Evolutionary conservation across 768 basidiomycete species (phyloP).

Genomic region (Amanita rimosa): DNA sequence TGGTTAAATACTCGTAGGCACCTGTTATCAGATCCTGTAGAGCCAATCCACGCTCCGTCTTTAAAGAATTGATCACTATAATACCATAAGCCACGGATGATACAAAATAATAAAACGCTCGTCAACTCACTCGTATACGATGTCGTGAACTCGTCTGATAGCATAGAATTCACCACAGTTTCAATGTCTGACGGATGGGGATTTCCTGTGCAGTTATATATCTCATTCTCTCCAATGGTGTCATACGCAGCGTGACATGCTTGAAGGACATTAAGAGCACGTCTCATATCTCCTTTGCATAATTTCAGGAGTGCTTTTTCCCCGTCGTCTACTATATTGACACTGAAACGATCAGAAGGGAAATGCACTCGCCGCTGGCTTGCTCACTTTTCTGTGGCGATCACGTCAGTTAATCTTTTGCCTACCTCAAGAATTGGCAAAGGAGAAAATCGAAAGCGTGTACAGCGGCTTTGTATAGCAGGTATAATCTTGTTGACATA

Average conservation of each 20-base stretch:
- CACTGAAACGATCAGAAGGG: constrained; percentile 33
- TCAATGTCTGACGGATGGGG: constrained; percentile 95
- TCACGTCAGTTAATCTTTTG: constrained; percentile 65
- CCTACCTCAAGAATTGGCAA: constrained; percentile 79
- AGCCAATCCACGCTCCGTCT: constrained; percentile 87
- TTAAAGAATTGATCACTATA: constrained; percentile 76
- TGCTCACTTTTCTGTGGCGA: constrained; percentile 74
- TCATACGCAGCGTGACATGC: constrained; percentile 98
- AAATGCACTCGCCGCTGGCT: background rate
- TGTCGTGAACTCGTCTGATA: constrained; percentile 90
- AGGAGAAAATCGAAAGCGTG: constrained; percentile 93
- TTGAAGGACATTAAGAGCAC: constrained; percentile 92
- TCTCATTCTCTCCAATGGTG: constrained; percentile 73
- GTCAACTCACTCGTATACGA: constrained; percentile 60
- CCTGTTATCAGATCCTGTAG: constrained; percentile 90
- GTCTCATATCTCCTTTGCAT: constrained; percentile 96
- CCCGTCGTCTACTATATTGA: constrained; percentile 79
- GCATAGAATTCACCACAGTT: constrained; percentile 88
- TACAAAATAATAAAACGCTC: background rate
- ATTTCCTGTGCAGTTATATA: constrained; percentile 95
- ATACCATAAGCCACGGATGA: background rate
- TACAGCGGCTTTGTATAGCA: constrained; percentile 97
- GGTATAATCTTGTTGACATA: constrained; percentile 99
- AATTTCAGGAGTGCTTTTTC: constrained; percentile 84
- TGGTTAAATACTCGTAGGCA: constrained; percentile 82